Evolutionary conservation across 345 rosid genomes (phyloP).

Genomic region (Euclidium syriacum): DNA sequence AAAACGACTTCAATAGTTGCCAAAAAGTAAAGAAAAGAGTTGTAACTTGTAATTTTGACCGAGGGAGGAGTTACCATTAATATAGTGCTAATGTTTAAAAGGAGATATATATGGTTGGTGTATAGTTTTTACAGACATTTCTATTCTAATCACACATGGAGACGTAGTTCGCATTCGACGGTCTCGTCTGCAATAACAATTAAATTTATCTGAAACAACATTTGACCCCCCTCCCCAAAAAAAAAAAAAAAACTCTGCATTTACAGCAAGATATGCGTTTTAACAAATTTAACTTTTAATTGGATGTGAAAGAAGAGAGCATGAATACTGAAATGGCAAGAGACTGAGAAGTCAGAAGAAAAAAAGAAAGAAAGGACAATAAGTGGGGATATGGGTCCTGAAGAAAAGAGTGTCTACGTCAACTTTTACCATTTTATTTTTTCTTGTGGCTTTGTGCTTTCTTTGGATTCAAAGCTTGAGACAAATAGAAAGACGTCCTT

Average conservation of each 20-base stretch:
- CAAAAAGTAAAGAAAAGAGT: too few species aligned
- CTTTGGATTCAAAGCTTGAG: slow-evolving; percentile 25
- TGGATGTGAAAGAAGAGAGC: slow-evolving; percentile 27
- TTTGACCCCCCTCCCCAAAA: too few species aligned
- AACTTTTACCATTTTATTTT: slow-evolving; percentile 26
- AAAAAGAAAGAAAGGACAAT: slow-evolving; percentile 2
- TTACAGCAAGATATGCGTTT: not conserved
- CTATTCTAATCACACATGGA: too few species aligned
- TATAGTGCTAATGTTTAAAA: too few species aligned
- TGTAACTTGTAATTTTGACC: too few species aligned
- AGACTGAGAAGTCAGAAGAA: slow-evolving; percentile 26
- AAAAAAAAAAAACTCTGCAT: not conserved
- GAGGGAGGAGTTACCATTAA: too few species aligned
- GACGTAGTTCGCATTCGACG: too few species aligned
- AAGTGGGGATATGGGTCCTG: slow-evolving; percentile 28
- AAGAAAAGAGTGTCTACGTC: slow-evolving; percentile 20
- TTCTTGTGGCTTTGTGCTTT: slow-evolving; percentile 6
- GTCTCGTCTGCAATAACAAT: too few species aligned
- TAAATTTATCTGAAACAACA: too few species aligned
- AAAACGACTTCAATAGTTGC: too few species aligned
- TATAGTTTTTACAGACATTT: too few species aligned
- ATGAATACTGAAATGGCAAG: slow-evolving; percentile 28
- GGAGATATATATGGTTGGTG: too few species aligned
- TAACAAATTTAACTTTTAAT: not conserved
- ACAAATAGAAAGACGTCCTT: slow-evolving; percentile 27